Conservation (phyloP, 2,329 filamentous ascomycete species). For the Falciphora oryzae region DNA sequence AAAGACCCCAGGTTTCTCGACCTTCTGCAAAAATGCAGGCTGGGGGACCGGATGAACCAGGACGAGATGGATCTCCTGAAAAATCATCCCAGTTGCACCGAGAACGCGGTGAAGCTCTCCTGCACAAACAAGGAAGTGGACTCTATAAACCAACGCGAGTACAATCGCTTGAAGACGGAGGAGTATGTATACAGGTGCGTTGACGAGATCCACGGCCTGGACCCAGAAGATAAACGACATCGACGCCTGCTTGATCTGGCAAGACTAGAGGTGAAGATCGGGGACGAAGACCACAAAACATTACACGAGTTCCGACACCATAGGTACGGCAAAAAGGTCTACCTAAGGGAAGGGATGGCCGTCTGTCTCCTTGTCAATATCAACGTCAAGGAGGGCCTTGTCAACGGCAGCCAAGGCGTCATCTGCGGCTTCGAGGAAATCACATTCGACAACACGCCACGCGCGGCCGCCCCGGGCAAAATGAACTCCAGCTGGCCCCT, state of each 20-base stretch:
- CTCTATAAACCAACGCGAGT: slow-evolving; percentile 27
- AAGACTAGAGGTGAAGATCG: slow-evolving; percentile 21
- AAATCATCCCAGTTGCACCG: slow-evolving; percentile 35
- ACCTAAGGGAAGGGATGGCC: slow-evolving; percentile 40
- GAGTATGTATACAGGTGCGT: slow-evolving; percentile 15
- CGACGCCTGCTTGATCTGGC: neutral
- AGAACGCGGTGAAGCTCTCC: slow-evolving; percentile 39
- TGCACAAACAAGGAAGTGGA: slow-evolving; percentile 33
- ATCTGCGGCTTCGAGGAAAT: slow-evolving; percentile 36
- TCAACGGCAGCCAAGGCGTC: slow-evolving; percentile 41
- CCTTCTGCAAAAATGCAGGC: slow-evolving; percentile 49
- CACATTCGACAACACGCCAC: slow-evolving; percentile 16
- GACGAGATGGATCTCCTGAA: slow-evolving; percentile 37
- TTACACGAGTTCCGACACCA: slow-evolving; percentile 30
- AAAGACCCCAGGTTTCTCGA: slow-evolving; percentile 45
- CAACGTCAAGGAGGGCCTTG: slow-evolving; percentile 16
- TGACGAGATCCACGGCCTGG: neutral
- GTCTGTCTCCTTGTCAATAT: slow-evolving; percentile 49
- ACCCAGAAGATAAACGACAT: neutral
- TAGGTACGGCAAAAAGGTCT: slow-evolving; percentile 35
- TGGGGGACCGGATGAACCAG: slow-evolving; percentile 33
- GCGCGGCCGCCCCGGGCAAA: neutral
- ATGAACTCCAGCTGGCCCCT: too few species aligned
- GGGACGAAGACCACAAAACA: neutral
- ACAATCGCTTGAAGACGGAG: slow-evolving; percentile 25